Evolutionary conservation across 2,329 filamentous ascomycete genomes (phyloP).

Genomic region (Didymella keratinophila): DNA sequence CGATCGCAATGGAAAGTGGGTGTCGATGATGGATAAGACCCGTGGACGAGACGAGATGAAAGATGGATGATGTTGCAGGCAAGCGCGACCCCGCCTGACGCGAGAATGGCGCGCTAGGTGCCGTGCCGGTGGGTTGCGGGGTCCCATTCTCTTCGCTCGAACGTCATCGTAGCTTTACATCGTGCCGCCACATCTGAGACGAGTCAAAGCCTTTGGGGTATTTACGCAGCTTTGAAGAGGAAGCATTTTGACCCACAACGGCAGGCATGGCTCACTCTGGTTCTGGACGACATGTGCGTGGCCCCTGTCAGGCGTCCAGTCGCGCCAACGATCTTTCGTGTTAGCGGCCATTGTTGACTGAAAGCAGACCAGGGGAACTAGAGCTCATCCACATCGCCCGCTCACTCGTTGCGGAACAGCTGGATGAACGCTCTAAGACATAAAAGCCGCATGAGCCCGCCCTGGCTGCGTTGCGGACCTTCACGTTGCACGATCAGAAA

Average conservation of each 20-base stretch:
- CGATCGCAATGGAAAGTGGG: background rate
- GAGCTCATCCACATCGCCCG: background rate
- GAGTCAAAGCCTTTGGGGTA: background rate
- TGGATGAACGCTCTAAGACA: background rate
- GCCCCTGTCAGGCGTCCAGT: background rate
- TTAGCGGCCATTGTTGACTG: slow-evolving; percentile 1
- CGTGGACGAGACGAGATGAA: background rate
- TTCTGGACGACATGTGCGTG: background rate
- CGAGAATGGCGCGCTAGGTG: background rate
- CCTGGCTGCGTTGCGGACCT: background rate
- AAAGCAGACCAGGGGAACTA: background rate
- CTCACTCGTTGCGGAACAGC: background rate
- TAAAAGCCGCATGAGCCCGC: background rate
- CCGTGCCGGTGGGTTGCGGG: background rate
- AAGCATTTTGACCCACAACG: background rate
- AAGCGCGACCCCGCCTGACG: background rate
- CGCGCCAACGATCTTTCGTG: background rate
- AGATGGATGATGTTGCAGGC: background rate
- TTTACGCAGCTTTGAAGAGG: background rate
- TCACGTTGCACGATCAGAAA: background rate
- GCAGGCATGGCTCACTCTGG: background rate
- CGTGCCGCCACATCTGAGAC: background rate
- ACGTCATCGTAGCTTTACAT: background rate
- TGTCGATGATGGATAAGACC: background rate
- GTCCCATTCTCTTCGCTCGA: background rate